These are phyloP conservation scores for Tricholomella constricta DNA, from an alignment of 768 basidiomycete genomes.

Conservation along the genomic window DNA sequence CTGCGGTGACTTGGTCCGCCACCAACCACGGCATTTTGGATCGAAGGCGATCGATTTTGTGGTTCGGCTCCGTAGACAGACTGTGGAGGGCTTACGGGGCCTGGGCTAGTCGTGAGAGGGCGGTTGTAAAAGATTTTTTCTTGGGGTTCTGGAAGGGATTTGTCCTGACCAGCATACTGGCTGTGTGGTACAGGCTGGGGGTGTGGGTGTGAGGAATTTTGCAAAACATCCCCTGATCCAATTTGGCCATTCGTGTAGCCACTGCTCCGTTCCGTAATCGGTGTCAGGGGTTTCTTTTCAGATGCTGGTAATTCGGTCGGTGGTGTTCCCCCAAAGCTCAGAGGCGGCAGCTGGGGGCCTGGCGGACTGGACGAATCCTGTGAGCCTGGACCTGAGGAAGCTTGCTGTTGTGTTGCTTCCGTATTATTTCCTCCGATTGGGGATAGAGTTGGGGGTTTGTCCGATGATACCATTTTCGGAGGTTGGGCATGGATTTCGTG, in stretches of 20 bases:
- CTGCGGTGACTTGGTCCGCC: slow-evolving; percentile 2
- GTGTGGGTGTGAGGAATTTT: neutral
- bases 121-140: slow-evolving; percentile 1
- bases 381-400: neutral
- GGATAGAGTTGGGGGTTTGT: slow-evolving; percentile 37
- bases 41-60: neutral
- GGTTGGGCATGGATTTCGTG: slow-evolving; percentile 22
- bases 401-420: slow-evolving; percentile 13
- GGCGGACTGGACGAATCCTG: slow-evolving; percentile 14
- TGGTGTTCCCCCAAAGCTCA: slow-evolving; percentile 43
- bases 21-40: neutral
- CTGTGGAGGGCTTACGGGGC: slow-evolving; percentile 5
- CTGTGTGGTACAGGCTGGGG: slow-evolving; percentile 1
- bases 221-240: neutral
- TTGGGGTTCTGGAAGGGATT: neutral
- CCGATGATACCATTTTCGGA: slow-evolving; percentile 19
- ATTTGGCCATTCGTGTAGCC: slow-evolving; percentile 5
- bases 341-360: slow-evolving; percentile 61
- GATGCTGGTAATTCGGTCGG: slow-evolving; percentile 11
- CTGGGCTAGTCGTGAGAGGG: slow-evolving; percentile 3
- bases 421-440: slow-evolving; percentile 27
- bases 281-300: slow-evolving; percentile 20
- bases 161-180: slow-evolving; percentile 10
- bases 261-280: slow-evolving; percentile 21
- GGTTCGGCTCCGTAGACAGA: neutral